These are phyloP conservation scores for Pseudozyma sp. DNA, from an alignment of 1,284 basidiomycete species.

Conservation along the genomic window DNA sequence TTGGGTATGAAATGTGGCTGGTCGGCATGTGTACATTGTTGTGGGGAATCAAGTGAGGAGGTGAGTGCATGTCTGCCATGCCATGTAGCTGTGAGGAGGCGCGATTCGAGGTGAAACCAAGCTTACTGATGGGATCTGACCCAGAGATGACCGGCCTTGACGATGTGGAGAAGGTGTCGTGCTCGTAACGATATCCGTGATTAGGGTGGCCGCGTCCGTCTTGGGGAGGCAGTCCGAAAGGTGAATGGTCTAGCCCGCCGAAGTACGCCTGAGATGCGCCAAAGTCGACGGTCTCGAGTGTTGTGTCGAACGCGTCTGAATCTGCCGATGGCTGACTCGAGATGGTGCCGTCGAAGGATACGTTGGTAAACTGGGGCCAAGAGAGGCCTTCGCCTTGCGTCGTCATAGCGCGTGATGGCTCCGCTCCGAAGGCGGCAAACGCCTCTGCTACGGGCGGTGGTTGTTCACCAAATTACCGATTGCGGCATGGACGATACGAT, in stretches of 20 bases:
- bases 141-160: conserved; percentile 17
- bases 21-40: background rate
- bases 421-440: too few relatives aligned
- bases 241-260: conserved; percentile 1
- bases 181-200: background rate
- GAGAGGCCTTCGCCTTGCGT: too few relatives aligned
- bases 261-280: conserved; percentile 13
- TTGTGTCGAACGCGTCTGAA: too few relatives aligned
- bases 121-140: conserved; percentile 34
- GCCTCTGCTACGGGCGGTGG: too few relatives aligned
- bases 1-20: background rate
- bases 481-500: too few relatives aligned
- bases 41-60: conserved; percentile 1
- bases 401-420: too few relatives aligned
- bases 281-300: conserved; percentile 14
- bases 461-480: too few relatives aligned
- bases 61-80: background rate
- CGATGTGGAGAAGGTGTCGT: background rate
- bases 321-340: conserved; percentile 3
- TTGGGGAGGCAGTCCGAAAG: conserved; percentile 1
- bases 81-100: conserved; percentile 4
- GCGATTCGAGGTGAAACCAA: conserved; percentile 22
- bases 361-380: background rate
- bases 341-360: conserved; percentile 3
- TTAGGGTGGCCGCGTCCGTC: background rate